Evolutionary conservation across 306 rosid genomes (phyloP), one percentile per base, ranked within the genome.

Genomic region (Echinosophora koreensis): DNA sequence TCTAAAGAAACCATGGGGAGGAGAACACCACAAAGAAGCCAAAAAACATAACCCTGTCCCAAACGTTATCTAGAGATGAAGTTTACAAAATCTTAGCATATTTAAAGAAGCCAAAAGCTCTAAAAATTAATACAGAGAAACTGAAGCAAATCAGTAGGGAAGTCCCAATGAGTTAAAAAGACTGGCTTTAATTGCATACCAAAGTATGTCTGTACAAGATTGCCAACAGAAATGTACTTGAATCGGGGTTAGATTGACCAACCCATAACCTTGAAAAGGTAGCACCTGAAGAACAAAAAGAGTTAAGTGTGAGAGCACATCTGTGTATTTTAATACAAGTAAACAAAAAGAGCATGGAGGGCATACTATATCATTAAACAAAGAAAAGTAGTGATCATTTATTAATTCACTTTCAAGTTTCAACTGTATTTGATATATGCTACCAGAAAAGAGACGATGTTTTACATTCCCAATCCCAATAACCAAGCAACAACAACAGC

Each of bases 181-280:
- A 70, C 34, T 41, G 74, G 39, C 66, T 22, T 37, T 5, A 69
- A 38, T 18, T 75, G 66, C 87, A 18, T 89, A 95, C 97, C 90
- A 15, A 62, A 52, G 76, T 18, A 30, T 87, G 74, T 67, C 85
- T 84, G 83, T 61, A 85, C 82, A 92, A 79, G 65, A 92, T 74
- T 41, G 97, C 97, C 87, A 95, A 74, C 47, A 89, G 89, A 78
- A 92, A 74, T 77, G 65, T 77, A 77, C 73, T 78, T 18, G 84
- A 83, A 82, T 85, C 84, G 5, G 10, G 71, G 44, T 73, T 66
- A 76, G 82, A 86, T 76, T 83, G 91, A 78, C 96, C 93, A 77
- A 86, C 81, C 97, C 97, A 95, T 73, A 95, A 69, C 85, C 91
- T 87, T 52, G 66, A 50, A 71, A 81, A 86, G 51, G 60, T 81